phyloP scores from a whole-genome alignment of 495 filamentous ascomycete species.

The Halenospora varia region DNA sequence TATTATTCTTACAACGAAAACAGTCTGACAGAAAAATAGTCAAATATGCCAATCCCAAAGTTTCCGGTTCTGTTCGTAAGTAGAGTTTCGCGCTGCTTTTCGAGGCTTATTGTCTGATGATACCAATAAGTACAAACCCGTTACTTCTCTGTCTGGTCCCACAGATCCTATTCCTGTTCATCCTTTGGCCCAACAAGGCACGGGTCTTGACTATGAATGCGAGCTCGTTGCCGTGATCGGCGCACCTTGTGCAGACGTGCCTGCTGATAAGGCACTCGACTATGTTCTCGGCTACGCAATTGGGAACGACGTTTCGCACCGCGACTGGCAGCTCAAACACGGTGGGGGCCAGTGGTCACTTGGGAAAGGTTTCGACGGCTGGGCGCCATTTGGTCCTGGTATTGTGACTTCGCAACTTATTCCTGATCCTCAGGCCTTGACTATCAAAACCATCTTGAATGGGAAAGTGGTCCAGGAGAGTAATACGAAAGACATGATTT shows the following conservation, averaged over 20 bases:
- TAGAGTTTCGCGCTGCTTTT: too few relatives aligned
- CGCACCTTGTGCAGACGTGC: constrained; percentile 62
- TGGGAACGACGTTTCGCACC: constrained; percentile 80
- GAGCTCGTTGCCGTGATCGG: constrained; percentile 79
- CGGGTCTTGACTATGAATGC: constrained; percentile 79
- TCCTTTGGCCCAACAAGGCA: constrained; percentile 47
- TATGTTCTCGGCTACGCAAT: constrained; percentile 78
- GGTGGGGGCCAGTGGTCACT: constrained; percentile 79
- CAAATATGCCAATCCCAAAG: constrained; percentile 68
- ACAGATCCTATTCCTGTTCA: constrained; percentile 64
- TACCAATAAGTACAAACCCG: constrained; percentile 65
- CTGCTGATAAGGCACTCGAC: constrained; percentile 62
- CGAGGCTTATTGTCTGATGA: too few relatives aligned
- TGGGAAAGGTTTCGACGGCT: constrained; percentile 84
- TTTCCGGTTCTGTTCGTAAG: constrained; percentile 73
- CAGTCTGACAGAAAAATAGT: too few relatives aligned
- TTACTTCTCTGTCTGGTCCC: constrained; percentile 67
- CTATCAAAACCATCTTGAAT: constrained; percentile 67
- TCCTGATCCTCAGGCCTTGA: constrained; percentile 61
- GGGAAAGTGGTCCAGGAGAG: constrained; percentile 68
- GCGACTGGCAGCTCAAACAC: constrained; percentile 76
- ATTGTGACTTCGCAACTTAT: constrained; percentile 68
- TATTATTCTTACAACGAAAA: not conserved
- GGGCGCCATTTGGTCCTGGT: constrained; percentile 83
- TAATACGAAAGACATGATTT: constrained; percentile 78